Conservation (phyloP, 176 grass and related monocot genomes). For the Leersia perrieri region DNA sequence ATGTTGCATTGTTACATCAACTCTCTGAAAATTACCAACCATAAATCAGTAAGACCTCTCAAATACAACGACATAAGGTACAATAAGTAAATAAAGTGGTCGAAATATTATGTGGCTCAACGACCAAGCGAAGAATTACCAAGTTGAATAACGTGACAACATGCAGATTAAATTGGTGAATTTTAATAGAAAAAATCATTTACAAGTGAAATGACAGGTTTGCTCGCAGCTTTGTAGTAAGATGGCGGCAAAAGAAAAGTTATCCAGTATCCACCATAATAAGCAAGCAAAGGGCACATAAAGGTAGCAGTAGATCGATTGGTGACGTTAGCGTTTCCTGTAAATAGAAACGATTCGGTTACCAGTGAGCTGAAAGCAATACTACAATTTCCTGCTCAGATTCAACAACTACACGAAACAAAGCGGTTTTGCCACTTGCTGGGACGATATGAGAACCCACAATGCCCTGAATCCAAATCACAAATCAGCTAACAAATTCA, state of each 20-base stretch:
- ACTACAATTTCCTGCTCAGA: neutral
- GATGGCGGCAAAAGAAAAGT: neutral
- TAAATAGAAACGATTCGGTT: neutral
- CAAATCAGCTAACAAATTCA: neutral
- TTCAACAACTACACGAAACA: neutral
- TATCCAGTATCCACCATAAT: neutral
- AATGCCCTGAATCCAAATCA: neutral
- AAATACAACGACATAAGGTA: neutral
- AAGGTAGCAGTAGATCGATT: neutral
- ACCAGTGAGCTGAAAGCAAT: neutral
- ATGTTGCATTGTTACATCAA: conserved; percentile 20
- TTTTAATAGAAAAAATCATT: neutral
- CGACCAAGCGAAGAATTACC: neutral
- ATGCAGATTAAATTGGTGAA: neutral
- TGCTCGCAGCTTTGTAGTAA: neutral
- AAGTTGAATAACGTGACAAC: neutral
- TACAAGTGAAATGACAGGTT: neutral
- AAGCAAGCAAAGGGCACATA: neutral
- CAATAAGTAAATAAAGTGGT: neutral
- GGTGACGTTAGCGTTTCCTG: neutral
- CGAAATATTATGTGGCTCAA: neutral
- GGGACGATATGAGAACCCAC: neutral
- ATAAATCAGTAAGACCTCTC: conserved; percentile 4
- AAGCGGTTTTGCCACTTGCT: neutral
- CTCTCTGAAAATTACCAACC: conserved; percentile 10